Evolutionary conservation across 1,139 yeast genomes (phyloP).

Genomic region (Yamadazyma membranifaciens): DNA sequence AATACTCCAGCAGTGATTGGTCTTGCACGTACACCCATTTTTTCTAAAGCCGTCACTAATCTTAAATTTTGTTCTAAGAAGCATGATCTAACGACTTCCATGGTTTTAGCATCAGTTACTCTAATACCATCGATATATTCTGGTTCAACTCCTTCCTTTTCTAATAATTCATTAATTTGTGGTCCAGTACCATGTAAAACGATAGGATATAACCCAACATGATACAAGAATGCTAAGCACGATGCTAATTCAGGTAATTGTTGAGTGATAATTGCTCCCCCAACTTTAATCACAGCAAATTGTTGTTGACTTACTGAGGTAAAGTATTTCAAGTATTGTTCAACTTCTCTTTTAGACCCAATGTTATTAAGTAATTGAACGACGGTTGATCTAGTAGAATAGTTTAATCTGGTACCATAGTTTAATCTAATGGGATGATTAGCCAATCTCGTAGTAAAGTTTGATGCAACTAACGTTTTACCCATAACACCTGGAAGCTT

Average conservation of each 20-base stretch:
- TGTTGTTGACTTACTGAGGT: constrained; percentile 95
- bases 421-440: too few species aligned
- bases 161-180: constrained; percentile 90
- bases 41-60: constrained; percentile 92
- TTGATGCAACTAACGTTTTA: constrained; percentile 6
- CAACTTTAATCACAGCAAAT: constrained; percentile 97
- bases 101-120: constrained; percentile 90
- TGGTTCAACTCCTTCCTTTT: constrained; percentile 94
- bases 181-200: constrained; percentile 99
- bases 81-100: constrained; percentile 94
- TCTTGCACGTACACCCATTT: constrained; percentile 96
- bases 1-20: constrained; percentile 99
- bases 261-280: constrained; percentile 97
- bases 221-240: constrained; percentile 92
- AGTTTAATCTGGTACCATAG: background rate
- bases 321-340: constrained; percentile 92
- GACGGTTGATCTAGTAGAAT: constrained; percentile 87
- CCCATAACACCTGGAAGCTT: constrained; percentile 25
- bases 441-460: too few species aligned
- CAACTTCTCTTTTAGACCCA: constrained; percentile 96
- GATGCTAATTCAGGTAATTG: constrained; percentile 91
- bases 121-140: constrained; percentile 95
- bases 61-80: constrained; percentile 93
- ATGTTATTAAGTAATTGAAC: constrained; percentile 92
- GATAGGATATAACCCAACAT: constrained; percentile 95